Base-by-base conservation (phyloP, 2,329 filamentous ascomycete genomes). In the Cercospora canescens region DNA sequence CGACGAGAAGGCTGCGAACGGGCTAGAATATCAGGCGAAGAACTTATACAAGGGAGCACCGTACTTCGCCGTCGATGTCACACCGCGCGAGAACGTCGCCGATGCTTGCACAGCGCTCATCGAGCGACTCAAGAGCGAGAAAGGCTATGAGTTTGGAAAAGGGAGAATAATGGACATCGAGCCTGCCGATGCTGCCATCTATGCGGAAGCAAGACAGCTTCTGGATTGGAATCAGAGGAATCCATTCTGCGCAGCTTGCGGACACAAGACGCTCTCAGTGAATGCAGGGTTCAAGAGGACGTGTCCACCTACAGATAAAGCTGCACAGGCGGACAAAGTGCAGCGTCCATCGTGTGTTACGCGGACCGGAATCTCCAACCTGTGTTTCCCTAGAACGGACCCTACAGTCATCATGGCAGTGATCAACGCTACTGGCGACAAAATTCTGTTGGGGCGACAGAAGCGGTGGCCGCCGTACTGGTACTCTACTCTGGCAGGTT, bases 351-450 rank as follows among this genome's bases (percentile, higher is more conserved):
- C 90, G 18, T 99, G 95, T 79, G 89, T 87, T 7, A 96, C 94
- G 0, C 88, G 95, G 62, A 90, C 88, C 41, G 93, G 92, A 28
- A 82, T 99, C 54, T 96, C 93, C 34, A 99, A 99, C 80, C 85
- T 97, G 61, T 90, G 86, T 75, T 98, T 97, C 83, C 94, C 94
- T 2, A 88, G 94, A 59, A 97, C 94, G 1, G 94, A 97, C 74
- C 93, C 94, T 1, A 96, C 93, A 30, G 93, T 98, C 77, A 99
- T 99, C 80, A 94, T 96, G 81, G 94, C 94, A 0, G 90, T 97
- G 11, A 87, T 98, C 34, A 96, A 91, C 61, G 84, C 89, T 59
- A 92, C 96, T 72, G 91, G 91, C 58, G 86, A 89, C 70, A 87
- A 88, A 67, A 81, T 97, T 41, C 87, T 99, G 7, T 89, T 99